Evolutionary conservation across 129 eudicot species (phyloP).

Genomic region (Flaveria brownii): DNA sequence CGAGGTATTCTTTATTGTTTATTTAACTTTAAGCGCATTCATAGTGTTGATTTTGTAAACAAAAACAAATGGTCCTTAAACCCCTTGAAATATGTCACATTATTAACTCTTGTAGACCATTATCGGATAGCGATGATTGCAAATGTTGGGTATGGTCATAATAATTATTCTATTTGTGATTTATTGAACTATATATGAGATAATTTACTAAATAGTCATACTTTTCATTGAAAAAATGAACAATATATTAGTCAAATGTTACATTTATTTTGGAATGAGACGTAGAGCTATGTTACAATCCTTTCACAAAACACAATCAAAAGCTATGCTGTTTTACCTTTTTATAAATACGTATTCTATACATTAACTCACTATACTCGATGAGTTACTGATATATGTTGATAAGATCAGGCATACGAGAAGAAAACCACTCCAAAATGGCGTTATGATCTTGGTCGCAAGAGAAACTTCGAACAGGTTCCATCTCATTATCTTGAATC

Average conservation of each 20-base stretch:
- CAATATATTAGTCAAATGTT: not conserved
- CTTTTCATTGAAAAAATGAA: not conserved
- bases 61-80: not conserved
- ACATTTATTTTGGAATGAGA: not conserved
- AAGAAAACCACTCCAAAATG: constrained; percentile 89
- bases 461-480: constrained; percentile 96
- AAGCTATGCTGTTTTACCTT: not conserved
- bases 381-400: constrained; percentile 22
- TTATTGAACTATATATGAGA: not conserved
- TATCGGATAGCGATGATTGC: not conserved
- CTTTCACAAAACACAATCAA: not conserved
- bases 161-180: not conserved
- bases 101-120: not conserved
- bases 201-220: not conserved
- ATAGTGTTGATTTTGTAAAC: not conserved
- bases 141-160: not conserved
- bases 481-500: constrained; percentile 19
- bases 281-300: not conserved
- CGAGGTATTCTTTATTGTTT: constrained; percentile 60
- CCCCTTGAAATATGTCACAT: not conserved
- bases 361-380: not conserved
- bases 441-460: constrained; percentile 97
- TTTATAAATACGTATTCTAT: not conserved
- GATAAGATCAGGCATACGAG: constrained; percentile 82
- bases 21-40: not conserved